Base-by-base conservation (phyloP, 495 filamentous ascomycete species). In the Penicillium angulare region DNA sequence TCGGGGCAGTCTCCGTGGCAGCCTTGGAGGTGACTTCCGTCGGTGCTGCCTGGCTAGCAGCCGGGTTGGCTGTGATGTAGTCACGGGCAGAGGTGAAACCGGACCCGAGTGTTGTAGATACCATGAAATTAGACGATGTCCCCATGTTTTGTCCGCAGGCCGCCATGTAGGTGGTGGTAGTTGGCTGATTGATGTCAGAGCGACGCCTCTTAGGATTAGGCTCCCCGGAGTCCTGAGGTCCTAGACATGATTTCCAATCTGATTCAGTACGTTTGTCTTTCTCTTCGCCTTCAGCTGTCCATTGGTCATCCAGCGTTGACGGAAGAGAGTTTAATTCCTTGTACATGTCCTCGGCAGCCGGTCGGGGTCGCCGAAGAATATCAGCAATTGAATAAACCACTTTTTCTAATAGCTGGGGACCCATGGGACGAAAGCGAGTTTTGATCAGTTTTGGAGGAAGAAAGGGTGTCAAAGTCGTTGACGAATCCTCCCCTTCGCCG, bases 381-480 rank as follows among this genome's bases (percentile, higher is more conserved):
- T 78, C 74, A 12, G 85, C 74, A 16, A 90, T 79, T 8, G 71
- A 75, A 46, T 79, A 78, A 3, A 85, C 77, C n/a, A 74, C 70
- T 7, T 72, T 65, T 21, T 78, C 75, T 7, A 68, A 59, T 2
- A 90, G 69, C 3, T 64, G 68, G 16, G 88, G 85, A 1, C 84
- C 88, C 55, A 77, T 73, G 16, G 67, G 62, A 32, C 77, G 76
- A 43, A 92, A 75, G 24, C 75, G 70, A 9, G 65, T 63, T 17
- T 65, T 63, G 9, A 81, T 64, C 22, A 76, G 64, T 21, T 74
- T 71, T 0, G 63, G 61, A 1, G 80, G 70, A 8, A 92, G 72
- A 50, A 90, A 92, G 3, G 74, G 73, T 4, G 86, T 88, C 18
- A 85, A 60, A 3, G 60, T 80, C 2, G 85, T 85, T 1, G 59